A percentile compares a stretch with the other conserved stretches of the same genome.
These are phyloP conservation scores for Penicillium sp. DNA, from an alignment of 2,329 filamentous ascomycete genomes.

Conservation along the genomic window DNA sequence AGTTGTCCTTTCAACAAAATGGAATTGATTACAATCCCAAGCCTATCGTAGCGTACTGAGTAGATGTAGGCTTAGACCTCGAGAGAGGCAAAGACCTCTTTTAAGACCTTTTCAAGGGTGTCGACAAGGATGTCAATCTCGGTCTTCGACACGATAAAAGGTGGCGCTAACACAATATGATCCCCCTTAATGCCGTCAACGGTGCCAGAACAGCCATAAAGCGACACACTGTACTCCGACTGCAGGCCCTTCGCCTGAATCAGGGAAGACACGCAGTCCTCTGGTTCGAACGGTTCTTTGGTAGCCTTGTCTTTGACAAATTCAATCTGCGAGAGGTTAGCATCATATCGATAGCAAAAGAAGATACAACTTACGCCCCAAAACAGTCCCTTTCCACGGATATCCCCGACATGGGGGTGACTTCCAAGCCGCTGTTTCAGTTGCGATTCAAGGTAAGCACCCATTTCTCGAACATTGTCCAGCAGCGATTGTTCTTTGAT, in stretches of 20 bases:
- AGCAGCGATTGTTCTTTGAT: constrained; percentile 57
- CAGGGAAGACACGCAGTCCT: constrained; percentile 44
- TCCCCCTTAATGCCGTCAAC: constrained; percentile 60
- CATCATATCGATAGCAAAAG: not conserved
- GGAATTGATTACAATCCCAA: not conserved
- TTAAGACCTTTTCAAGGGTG: constrained; percentile 50
- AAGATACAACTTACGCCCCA: constrained; percentile 50
- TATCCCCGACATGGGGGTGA: constrained; percentile 54
- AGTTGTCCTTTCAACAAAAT: not conserved
- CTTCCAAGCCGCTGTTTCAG: constrained; percentile 45
- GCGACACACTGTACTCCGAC: constrained; percentile 48
- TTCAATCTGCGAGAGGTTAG: constrained; percentile 44
- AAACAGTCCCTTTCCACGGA: constrained; percentile 58
- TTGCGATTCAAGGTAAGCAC: constrained; percentile 41
- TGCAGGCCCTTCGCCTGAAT: constrained; percentile 51
- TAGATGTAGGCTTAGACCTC: not conserved
- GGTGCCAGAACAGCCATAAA: constrained; percentile 63
- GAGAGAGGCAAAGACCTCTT: constrained; percentile 44
- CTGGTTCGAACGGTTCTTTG: constrained; percentile 53
- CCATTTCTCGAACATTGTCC: constrained; percentile 55
- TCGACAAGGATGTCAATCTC: constrained; percentile 57
- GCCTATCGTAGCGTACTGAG: not conserved
- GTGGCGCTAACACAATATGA: constrained; percentile 65
- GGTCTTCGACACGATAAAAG: constrained; percentile 59
- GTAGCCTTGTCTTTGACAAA: constrained; percentile 55